These are phyloP conservation scores for Endoconidiophora polonica DNA, from an alignment of 2,329 filamentous ascomycete genomes.

Conservation along the genomic window DNA sequence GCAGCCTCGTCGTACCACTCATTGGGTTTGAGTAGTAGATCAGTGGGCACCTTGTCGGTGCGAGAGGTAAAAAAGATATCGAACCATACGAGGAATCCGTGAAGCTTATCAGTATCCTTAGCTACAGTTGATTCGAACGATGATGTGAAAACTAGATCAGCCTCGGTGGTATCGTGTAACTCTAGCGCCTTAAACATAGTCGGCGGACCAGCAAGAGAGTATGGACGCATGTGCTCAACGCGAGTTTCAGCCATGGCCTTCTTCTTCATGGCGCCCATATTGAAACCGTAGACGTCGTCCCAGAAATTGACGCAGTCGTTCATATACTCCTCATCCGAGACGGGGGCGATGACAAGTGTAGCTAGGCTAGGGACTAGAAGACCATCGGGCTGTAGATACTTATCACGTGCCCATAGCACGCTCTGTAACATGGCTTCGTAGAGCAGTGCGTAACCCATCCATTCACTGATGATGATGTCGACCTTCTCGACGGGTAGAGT, in stretches of 20 bases:
- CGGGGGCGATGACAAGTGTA: conserved; percentile 66
- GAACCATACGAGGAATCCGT: conserved; percentile 86
- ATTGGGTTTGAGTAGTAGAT: conserved; percentile 36
- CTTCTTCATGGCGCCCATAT: conserved; percentile 80
- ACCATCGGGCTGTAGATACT: conserved; percentile 63
- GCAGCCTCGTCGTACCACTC: conserved; percentile 40
- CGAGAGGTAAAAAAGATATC: conserved; percentile 72
- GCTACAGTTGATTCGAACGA: conserved; percentile 36
- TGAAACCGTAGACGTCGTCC: conserved; percentile 86
- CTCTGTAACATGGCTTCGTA: conserved; percentile 96
- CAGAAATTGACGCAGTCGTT: conserved; percentile 69
- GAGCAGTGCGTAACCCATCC: conserved; percentile 91
- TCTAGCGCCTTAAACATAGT: conserved; percentile 59
- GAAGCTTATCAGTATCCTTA: conserved; percentile 32
- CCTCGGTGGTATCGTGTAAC: conserved; percentile 52
- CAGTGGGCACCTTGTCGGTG: conserved; percentile 30
- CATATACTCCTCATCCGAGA: conserved; percentile 62
- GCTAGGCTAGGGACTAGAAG: conserved; percentile 77
- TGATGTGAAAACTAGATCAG: conserved; percentile 61
- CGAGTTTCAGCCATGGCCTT: conserved; percentile 70
- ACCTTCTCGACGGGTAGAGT: conserved; percentile 60
- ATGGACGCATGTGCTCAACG: conserved; percentile 51
- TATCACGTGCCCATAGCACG: conserved; percentile 74
- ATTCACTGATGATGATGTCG: conserved; percentile 90
- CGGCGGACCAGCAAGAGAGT: conserved; percentile 41